Evolutionary conservation across 2,329 filamentous ascomycete species (phyloP), one percentile per base, ranked within the genome.

Genomic region (Cladosporium sp.): DNA sequence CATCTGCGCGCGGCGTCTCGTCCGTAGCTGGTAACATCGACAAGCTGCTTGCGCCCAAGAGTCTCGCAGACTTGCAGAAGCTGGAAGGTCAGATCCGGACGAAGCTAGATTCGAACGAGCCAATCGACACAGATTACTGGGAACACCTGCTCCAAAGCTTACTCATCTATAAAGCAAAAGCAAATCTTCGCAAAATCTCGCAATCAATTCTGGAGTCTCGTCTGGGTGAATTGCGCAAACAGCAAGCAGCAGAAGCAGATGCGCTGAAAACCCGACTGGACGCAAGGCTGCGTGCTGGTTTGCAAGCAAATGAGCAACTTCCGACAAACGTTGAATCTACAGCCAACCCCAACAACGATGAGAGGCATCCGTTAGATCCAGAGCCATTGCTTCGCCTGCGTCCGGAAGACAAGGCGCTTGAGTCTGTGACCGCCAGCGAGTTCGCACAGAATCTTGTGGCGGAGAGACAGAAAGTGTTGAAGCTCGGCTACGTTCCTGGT

Each of bases 101-200:
- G 13, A 99, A 99, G 73, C 74, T 99, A 42, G 79, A 84, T 47
- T 95, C 89, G 7, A 85, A 96, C 64, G 91, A 96, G 64, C 85
- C 88, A 8, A 92, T 99, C 58, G 93, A 99, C 68, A 89, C 88
- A 2, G 93, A 99, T 70, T 99, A 97, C 68, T 99, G 93, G 93
- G 89, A 95, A 65, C 89, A 96, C 65, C 76, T 99, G n/a, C 76
- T 99, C 54, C 84, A 85, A 58, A 95, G 85, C 64, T 74, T 99
- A 56, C 77, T 87, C 6, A 83, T 96, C 1, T 96, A 89, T 84
- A 97, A 97, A 72, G 89, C 93, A 29, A 90, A 88, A 67, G 89
- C 90, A 2, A 89, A 86, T 67, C 72, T 99, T 47, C 84, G 83
- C 58, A 84, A 82, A 55, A 84, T 96, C 13, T 91, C 85, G 58